Percentiles rank a stretch among this genome's conserved stretches.
These are phyloP conservation scores for Corinectria fuckeliana DNA, from an alignment of 2,329 filamentous ascomycete species.

Conservation along the genomic window DNA sequence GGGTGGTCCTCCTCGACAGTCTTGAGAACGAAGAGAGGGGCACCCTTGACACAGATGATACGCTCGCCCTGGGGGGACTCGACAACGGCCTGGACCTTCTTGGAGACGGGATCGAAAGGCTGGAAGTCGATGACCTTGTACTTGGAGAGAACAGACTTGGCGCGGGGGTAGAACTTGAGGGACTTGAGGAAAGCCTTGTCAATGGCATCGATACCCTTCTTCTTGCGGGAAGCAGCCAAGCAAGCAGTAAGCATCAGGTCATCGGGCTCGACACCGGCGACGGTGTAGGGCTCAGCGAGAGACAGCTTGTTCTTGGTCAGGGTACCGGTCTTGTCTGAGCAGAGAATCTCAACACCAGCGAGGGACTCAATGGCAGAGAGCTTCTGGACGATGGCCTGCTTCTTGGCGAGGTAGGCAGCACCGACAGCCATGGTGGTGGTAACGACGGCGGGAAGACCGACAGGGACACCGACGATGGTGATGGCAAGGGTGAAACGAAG, in stretches of 20 bases:
- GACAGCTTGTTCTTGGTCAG: conserved; percentile 95
- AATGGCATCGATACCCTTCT: conserved; percentile 94
- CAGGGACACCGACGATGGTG: conserved; percentile 89
- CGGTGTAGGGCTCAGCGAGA: conserved; percentile 82
- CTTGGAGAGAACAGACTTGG: conserved; percentile 80
- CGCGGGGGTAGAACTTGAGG: conserved; percentile 80
- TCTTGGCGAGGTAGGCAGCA: conserved; percentile 88
- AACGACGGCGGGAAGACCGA: conserved; percentile 91
- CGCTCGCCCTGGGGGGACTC: conserved; percentile 83
- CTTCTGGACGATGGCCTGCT: conserved; percentile 93
- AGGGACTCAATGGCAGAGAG: conserved; percentile 90
- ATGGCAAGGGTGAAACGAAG: conserved; percentile 87
- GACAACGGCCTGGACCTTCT: conserved; percentile 87
- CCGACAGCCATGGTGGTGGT: conserved; percentile 96
- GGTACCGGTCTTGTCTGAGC: conserved; percentile 93
- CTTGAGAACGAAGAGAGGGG: conserved; percentile 85
- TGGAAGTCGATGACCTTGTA: conserved; percentile 86
- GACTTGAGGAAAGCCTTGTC: conserved; percentile 94
- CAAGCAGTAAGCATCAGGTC: conserved; percentile 94
- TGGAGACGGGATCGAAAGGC: conserved; percentile 91
- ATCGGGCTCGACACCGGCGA: conserved; percentile 81
- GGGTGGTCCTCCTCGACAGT: conserved; percentile 86
- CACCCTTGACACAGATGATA: conserved; percentile 90
- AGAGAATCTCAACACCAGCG: conserved; percentile 91
- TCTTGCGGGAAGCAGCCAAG: conserved; percentile 88